Evolutionary conservation across 805 yeast species (phyloP).

Genomic region (Pichia nanzhaoensis): DNA sequence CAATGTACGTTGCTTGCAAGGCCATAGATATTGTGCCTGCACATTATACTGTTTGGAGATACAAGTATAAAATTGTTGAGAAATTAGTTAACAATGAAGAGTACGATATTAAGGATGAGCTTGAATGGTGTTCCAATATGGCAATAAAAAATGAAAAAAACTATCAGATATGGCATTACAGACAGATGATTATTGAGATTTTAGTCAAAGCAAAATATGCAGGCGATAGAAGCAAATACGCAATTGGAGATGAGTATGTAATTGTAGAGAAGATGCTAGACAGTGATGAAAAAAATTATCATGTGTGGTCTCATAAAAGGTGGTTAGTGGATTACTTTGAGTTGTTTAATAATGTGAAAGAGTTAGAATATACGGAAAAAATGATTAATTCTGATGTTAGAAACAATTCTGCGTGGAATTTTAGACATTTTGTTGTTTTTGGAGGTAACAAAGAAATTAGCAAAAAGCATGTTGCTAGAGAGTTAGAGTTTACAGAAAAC

Average conservation of each 20-base stretch:
- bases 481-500: conserved; percentile 44
- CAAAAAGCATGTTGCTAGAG: conserved; percentile 32
- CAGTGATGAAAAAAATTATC: conserved; percentile 86
- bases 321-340: conserved; percentile 66
- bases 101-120: conserved; percentile 42
- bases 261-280: conserved; percentile 61
- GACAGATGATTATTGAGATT: conserved; percentile 54
- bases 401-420: conserved; percentile 93
- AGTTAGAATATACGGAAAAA: conserved; percentile 43
- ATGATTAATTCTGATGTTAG: conserved; percentile 58
- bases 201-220: conserved; percentile 8
- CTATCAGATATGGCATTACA: conserved; percentile 96
- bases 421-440: conserved; percentile 56
- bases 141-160: conserved; percentile 79
- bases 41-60: conserved; percentile 87
- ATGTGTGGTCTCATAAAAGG: conserved; percentile 89
- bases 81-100: conserved; percentile 23
- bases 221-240: conserved; percentile 23
- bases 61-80: conserved; percentile 47
- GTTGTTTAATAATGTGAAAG: conserved; percentile 39
- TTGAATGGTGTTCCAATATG: conserved; percentile 72
- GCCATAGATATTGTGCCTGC: conserved; percentile 74
- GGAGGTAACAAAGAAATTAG: conserved; percentile 16
- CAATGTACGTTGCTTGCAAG: conserved; percentile 55
- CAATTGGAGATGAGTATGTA: conserved; percentile 49